Conservation (phyloP, 2,329 filamentous ascomycete species). For the Curvularia eragrostidis region DNA sequence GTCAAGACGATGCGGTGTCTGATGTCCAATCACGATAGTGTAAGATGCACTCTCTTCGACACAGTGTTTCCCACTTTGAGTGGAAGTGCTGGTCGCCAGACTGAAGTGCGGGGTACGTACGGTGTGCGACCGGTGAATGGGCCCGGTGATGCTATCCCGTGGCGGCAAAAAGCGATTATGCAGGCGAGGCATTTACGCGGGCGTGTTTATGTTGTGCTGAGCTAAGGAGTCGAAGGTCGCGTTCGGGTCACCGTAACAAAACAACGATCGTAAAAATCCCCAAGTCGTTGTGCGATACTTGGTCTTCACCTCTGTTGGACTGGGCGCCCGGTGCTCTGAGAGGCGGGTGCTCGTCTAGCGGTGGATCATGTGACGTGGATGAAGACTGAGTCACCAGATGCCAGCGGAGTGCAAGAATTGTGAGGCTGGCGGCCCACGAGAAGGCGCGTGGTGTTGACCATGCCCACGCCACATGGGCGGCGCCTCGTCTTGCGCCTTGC, state of each 20-base stretch:
- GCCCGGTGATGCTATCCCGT: not conserved
- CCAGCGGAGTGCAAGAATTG: not conserved
- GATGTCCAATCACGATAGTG: conserved; percentile 25
- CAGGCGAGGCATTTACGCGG: conserved; percentile 44
- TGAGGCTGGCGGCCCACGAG: conserved; percentile 23
- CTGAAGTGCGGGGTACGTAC: conserved; percentile 10
- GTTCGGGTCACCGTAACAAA: conserved; percentile 16
- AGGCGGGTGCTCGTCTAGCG: not conserved
- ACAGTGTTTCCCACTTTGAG: not conserved
- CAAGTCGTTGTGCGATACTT: not conserved
- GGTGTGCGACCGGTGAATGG: conserved; percentile 15
- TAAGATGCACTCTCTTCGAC: conserved; percentile 10
- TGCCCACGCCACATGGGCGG: conserved; percentile 19
- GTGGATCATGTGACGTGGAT: not conserved
- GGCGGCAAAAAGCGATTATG: conserved; percentile 27
- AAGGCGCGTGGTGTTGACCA: conserved; percentile 28
- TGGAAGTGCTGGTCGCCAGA: not conserved
- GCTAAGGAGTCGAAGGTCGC: conserved; percentile 24
- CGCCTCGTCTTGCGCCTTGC: conserved; percentile 10
- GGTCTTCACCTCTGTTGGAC: not conserved
- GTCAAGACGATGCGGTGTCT: conserved; percentile 7
- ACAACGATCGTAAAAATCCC: not conserved
- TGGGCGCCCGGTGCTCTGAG: not conserved
- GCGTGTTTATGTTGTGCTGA: conserved; percentile 19
- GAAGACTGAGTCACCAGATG: not conserved